Base-by-base conservation (phyloP, 768 basidiomycete genomes). In the Suillus americanus region DNA sequence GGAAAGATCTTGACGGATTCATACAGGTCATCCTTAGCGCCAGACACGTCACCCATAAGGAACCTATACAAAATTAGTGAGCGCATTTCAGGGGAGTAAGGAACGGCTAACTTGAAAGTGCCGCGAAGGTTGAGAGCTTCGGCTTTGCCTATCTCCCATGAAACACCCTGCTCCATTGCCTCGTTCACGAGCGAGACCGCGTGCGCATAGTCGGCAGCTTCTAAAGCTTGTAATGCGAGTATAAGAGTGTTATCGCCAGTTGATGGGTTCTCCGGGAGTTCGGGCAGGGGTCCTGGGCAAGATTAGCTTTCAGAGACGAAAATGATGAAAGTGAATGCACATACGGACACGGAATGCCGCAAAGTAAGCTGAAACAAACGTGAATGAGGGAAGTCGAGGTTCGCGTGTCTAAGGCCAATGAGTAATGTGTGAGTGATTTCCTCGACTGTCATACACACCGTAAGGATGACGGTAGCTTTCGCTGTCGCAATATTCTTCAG, bases 351-450 rank as follows among this genome's bases (percentile, higher is more conserved):
- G 89, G 90, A 99, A 99, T 10, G 97, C 97, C 65, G 94, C 90
- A 74, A 99, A 95, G 81, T 99, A 99, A 0, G 97, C 92, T 14
- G 91, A 89, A 68, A 97, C 90, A 78, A 99, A 97, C 0, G 94
- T 94, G 68, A 86, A 85, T 16, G 94, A 94, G 7, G 97, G 97
- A 33, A 99, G 80, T 63, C 89, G 86, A 1, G 89, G 89, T 78
- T 92, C 90, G 41, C 95, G 90, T 4, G 81, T 82, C 88, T 65
- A 43, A 35, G 23, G 45, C 57, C 38, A 28, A 33, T 61, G 61
- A 59, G 51, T 14, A 3, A 23, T 5, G 33, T 23, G 16, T 54
- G 9, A 55, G 25, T 40, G 33, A 9, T 12, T 18, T 3, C 40
- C 14, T 35, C 16, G 56, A 2, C 18, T 30, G 28, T 16, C 5